These are phyloP conservation scores for Blastocystis sp. DNA, from an alignment of 352 stramenopile genomes.

Conservation along the genomic window DNA sequence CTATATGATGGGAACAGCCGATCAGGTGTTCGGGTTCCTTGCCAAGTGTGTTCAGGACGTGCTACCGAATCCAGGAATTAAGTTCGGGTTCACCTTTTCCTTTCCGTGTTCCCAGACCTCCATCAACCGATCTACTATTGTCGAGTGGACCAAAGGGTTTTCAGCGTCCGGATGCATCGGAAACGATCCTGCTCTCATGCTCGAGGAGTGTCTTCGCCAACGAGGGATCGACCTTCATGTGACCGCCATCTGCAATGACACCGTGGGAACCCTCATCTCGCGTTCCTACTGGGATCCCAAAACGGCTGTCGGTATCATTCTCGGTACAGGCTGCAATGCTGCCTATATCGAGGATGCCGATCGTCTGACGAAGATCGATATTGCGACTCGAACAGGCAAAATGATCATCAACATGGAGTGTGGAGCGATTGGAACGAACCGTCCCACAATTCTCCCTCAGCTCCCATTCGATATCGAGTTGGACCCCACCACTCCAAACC, in stretches of 20 bases:
- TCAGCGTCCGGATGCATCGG: slow-evolving; percentile 58
- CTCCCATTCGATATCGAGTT: slow-evolving; percentile 59
- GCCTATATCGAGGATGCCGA: slow-evolving; percentile 60
- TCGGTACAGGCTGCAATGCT: slow-evolving; percentile 62
- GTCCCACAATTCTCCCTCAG: slow-evolving; percentile 52
- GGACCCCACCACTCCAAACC: slow-evolving; percentile 58
- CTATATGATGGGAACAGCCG: slow-evolving; percentile 48
- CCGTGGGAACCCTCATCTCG: slow-evolving; percentile 62
- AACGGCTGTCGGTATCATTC: slow-evolving; percentile 61
- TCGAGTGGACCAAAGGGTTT: slow-evolving; percentile 63
- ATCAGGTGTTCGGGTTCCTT: slow-evolving; percentile 51
- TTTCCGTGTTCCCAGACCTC: slow-evolving; percentile 60
- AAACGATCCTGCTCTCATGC: slow-evolving; percentile 58
- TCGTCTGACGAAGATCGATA: slow-evolving; percentile 59
- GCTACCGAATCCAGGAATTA: neutral
- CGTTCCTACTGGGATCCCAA: slow-evolving; percentile 57
- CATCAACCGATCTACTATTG: slow-evolving; percentile 59
- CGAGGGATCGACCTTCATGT: slow-evolving; percentile 57
- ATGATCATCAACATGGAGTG: slow-evolving; percentile 65
- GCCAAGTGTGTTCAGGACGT: slow-evolving; percentile 23
- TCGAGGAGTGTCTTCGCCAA: slow-evolving; percentile 57
- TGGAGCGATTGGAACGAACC: slow-evolving; percentile 59
- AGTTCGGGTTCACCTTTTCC: slow-evolving; percentile 62
- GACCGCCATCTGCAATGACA: slow-evolving; percentile 61
- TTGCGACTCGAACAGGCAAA: slow-evolving; percentile 10